Evolutionary conservation across 176 grass and related monocot species (phyloP).

Genomic region (Cenchrus purpureus): DNA sequence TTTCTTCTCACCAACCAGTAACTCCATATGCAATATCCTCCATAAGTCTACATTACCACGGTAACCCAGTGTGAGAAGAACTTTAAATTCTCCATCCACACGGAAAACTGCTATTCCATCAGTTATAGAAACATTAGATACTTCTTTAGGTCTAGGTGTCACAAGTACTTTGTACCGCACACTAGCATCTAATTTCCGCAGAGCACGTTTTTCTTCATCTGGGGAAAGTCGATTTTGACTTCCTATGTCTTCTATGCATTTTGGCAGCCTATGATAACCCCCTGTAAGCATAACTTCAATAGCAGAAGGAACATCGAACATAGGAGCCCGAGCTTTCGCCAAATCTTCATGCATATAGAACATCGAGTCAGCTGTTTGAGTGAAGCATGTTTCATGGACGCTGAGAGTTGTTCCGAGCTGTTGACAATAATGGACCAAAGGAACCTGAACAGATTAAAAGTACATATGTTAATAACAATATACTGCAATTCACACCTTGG

Average conservation of each 20-base stretch:
- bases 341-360: slow-evolving; percentile 84
- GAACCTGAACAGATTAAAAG: slow-evolving; percentile 60
- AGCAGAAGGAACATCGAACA: slow-evolving; percentile 97
- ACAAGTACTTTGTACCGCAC: slow-evolving; percentile 88
- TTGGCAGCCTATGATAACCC: slow-evolving; percentile 75
- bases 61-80: slow-evolving; percentile 92
- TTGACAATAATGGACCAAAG: slow-evolving; percentile 92
- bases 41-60: slow-evolving; percentile 81
- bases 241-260: slow-evolving; percentile 85
- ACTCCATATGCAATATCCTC: slow-evolving; percentile 91
- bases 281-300: slow-evolving; percentile 89
- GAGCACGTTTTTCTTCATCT: slow-evolving; percentile 78
- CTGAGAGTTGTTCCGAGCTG: slow-evolving; percentile 90
- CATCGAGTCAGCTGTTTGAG: slow-evolving; percentile 89
- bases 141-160: slow-evolving; percentile 69
- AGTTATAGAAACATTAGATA: slow-evolving; percentile 70
- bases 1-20: slow-evolving; percentile 91
- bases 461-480: slow-evolving; percentile 22
- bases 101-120: slow-evolving; percentile 73
- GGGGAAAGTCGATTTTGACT: slow-evolving; percentile 67
- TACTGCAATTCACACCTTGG: neutral
- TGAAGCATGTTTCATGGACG: slow-evolving; percentile 92
- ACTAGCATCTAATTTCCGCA: slow-evolving; percentile 77
- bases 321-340: slow-evolving; percentile 81
- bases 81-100: slow-evolving; percentile 91